These are phyloP conservation scores for Thozetella sp. DNA, from an alignment of 495 filamentous ascomycete species.

Conservation along the genomic window DNA sequence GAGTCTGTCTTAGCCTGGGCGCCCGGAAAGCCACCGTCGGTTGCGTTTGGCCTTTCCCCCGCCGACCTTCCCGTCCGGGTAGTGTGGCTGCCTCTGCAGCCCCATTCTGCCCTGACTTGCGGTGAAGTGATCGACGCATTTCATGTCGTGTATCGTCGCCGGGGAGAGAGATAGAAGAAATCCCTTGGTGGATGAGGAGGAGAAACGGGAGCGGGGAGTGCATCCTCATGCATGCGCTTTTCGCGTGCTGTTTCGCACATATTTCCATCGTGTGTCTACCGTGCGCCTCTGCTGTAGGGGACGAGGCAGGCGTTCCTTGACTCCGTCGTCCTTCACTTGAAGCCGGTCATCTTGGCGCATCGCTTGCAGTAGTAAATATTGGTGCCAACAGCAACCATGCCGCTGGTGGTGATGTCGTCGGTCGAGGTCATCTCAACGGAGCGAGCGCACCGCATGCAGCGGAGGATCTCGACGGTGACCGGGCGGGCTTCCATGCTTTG, in stretches of 20 bases:
- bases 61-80: no score
- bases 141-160: no score
- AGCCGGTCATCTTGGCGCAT: conserved; percentile 74
- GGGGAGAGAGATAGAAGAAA: no score
- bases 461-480: conserved; percentile 53
- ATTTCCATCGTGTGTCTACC: background rate
- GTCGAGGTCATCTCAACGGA: conserved; percentile 54
- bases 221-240: background rate
- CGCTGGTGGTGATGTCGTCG: conserved; percentile 51
- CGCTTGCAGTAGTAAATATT: conserved; percentile 81
- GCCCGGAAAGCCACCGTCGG: no score
- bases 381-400: conserved; percentile 71
- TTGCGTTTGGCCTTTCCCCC: no score
- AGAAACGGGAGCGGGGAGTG: no score
- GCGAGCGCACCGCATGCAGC: conserved; percentile 57
- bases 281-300: background rate
- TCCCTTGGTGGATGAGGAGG: no score
- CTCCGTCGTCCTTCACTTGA: conserved; percentile 53
- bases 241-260: background rate
- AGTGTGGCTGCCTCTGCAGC: no score
- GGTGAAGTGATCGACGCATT: no score
- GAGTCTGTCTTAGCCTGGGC: no score
- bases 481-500: conserved; percentile 43
- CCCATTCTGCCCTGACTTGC: no score
- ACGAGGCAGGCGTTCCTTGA: background rate